A percentile compares a stretch with the other conserved stretches of the same genome.
Evolutionary conservation across 768 basidiomycete genomes (phyloP).

Genomic region (Auricularia cornea): DNA sequence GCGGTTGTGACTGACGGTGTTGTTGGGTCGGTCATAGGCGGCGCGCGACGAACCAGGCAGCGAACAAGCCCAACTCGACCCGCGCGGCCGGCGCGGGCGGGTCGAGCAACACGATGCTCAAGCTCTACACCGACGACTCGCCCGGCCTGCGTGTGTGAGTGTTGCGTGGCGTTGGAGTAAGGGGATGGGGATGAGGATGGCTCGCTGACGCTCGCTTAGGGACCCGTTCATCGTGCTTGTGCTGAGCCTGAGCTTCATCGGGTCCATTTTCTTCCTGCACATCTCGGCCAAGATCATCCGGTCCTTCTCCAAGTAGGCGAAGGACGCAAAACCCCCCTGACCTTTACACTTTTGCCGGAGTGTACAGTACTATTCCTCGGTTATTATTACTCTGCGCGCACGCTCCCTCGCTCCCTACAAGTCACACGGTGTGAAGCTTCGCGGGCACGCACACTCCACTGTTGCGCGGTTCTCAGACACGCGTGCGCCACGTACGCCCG

Average conservation of each 20-base stretch:
- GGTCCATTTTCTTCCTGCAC: conserved; percentile 97
- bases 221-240: conserved; percentile 97
- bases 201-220: conserved; percentile 31
- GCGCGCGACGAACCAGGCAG: conserved; percentile 60
- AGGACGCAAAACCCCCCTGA: neutral
- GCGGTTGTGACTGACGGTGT: too few species aligned
- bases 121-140: conserved; percentile 97
- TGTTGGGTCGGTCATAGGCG: conserved; percentile 39
- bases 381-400: too few species aligned
- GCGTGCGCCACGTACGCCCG: too few species aligned
- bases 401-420: too few species aligned
- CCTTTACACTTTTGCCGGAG: neutral
- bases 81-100: conserved; percentile 94
- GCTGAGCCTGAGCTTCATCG: conserved; percentile 93
- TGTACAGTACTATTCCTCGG: neutral
- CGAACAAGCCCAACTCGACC: conserved; percentile 70
- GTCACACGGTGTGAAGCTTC: too few species aligned
- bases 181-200: neutral
- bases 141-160: conserved; percentile 95
- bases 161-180: too few species aligned
- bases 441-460: too few species aligned
- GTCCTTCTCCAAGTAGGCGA: conserved; percentile 68
- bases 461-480: too few species aligned
- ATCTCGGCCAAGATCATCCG: conserved; percentile 93
- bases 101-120: conserved; percentile 96